These are phyloP conservation scores for Scheffersomyces quercinus DNA, from an alignment of 1,139 yeast species.

Conservation along the genomic window DNA sequence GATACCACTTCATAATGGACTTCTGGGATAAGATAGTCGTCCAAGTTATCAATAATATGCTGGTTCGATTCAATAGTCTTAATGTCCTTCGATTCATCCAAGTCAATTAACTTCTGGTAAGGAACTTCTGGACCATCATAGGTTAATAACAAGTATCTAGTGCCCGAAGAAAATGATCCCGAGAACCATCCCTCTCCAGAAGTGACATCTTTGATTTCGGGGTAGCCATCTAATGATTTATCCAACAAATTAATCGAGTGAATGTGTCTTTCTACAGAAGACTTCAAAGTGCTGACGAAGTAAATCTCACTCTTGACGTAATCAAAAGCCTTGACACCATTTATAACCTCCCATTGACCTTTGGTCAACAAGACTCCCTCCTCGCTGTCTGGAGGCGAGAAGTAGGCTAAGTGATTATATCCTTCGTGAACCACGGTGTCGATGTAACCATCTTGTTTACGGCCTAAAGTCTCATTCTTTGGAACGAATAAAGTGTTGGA, in stretches of 20 bases:
- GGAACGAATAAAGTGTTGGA: slow-evolving; percentile 74
- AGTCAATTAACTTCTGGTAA: slow-evolving; percentile 61
- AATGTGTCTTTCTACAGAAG: slow-evolving; percentile 55
- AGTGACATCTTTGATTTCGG: slow-evolving; percentile 52
- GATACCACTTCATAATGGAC: slow-evolving; percentile 48
- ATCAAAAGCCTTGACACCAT: slow-evolving; percentile 50
- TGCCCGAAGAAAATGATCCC: slow-evolving; percentile 69
- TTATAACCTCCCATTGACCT: slow-evolving; percentile 58
- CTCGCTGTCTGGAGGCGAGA: slow-evolving; percentile 51
- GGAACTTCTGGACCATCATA: slow-evolving; percentile 72
- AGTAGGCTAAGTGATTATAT: slow-evolving; percentile 57
- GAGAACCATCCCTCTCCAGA: slow-evolving; percentile 67
- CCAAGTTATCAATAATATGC: slow-evolving; percentile 36
- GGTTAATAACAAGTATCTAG: slow-evolving; percentile 58
- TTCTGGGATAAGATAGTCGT: slow-evolving; percentile 50
- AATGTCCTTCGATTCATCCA: slow-evolving; percentile 35
- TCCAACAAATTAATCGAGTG: slow-evolving; percentile 46
- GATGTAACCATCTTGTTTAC: slow-evolving; percentile 52
- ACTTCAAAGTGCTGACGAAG: slow-evolving; percentile 49
- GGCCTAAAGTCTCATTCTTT: slow-evolving; percentile 45
- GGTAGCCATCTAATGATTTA: slow-evolving; percentile 30
- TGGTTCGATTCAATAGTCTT: slow-evolving; percentile 52
- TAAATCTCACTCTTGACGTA: slow-evolving; percentile 42
- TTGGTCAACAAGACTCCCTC: slow-evolving; percentile 42
- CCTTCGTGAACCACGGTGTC: slow-evolving; percentile 56